phyloP scores from a whole-genome alignment of 768 basidiomycete species.

The Mycena crocata region DNA sequence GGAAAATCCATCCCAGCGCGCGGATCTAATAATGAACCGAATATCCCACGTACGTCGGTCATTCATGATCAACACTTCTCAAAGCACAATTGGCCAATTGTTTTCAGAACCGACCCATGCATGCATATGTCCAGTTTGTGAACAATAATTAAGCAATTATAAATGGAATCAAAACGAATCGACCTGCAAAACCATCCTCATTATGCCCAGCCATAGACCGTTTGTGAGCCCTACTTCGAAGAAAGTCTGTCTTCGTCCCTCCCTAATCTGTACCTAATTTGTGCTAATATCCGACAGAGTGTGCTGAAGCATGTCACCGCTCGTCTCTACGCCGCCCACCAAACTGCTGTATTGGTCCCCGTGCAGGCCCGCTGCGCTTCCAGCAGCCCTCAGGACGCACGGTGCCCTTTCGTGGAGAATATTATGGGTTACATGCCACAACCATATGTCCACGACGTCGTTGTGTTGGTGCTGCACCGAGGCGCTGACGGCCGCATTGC shows the following conservation, averaged over 20 bases:
- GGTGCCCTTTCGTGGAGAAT: conserved; percentile 8
- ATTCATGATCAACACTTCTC: too few relatives aligned
- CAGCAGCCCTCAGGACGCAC: neutral
- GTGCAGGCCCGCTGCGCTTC: neutral
- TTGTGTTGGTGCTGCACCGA: neutral
- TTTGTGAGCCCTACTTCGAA: neutral
- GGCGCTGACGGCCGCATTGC: neutral
- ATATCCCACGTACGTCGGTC: too few relatives aligned
- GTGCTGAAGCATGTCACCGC: neutral
- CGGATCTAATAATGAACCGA: too few relatives aligned
- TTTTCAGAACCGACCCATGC: too few relatives aligned
- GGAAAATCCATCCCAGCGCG: too few relatives aligned
- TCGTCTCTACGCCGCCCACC: neutral
- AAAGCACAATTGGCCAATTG: too few relatives aligned
- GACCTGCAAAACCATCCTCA: too few relatives aligned
- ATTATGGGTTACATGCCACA: neutral
- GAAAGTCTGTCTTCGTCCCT: neutral
- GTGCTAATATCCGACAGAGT: neutral
- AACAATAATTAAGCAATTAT: too few relatives aligned
- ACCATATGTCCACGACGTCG: neutral
- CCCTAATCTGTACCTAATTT: neutral
- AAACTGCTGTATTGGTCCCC: neutral
- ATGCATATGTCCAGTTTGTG: too few relatives aligned
- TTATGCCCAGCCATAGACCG: conserved; percentile 11
- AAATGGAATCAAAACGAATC: too few relatives aligned